Evolutionary conservation across 371 early-diverging fungal genomes (phyloP).

Genomic region (Smittium culicis): DNA sequence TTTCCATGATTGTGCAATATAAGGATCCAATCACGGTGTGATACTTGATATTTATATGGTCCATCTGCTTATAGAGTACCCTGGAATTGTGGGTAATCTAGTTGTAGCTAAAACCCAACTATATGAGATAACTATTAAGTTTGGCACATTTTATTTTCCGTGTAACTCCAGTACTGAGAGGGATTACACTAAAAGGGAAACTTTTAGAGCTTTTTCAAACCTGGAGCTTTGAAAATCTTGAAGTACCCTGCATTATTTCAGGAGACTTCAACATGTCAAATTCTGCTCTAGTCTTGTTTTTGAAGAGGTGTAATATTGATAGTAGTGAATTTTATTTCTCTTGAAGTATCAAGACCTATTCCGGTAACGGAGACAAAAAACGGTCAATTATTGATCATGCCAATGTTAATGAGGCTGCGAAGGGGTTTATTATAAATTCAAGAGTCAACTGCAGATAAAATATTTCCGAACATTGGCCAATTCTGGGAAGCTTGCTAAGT

Average conservation of each 20-base stretch:
- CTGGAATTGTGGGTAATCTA: not conserved
- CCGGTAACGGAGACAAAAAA: not conserved
- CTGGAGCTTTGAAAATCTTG: not conserved
- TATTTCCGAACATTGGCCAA: not conserved
- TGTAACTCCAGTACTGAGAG: not conserved
- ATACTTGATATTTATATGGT: not conserved
- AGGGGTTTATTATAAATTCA: not conserved
- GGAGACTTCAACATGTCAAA: not conserved
- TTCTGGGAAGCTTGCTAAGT: not conserved
- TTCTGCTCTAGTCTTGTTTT: not conserved
- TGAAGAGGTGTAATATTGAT: not conserved
- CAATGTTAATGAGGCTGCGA: not conserved
- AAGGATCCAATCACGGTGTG: not conserved
- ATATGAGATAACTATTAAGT: not conserved
- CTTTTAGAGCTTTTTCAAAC: not conserved
- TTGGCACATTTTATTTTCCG: not conserved
- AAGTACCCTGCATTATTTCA: not conserved
- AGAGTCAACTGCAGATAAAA: not conserved
- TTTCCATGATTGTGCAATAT: not conserved
- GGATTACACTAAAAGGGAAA: not conserved
- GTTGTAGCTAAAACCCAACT: not conserved
- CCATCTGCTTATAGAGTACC: not conserved
- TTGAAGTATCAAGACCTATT: not conserved
- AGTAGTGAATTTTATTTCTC: not conserved
- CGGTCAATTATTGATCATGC: not conserved